Percentiles rank a stretch among this genome's conserved stretches.
These are phyloP conservation scores for Mucor plumbeus DNA, from an alignment of 371 early-diverging fungal genomes.

Conservation along the genomic window DNA sequence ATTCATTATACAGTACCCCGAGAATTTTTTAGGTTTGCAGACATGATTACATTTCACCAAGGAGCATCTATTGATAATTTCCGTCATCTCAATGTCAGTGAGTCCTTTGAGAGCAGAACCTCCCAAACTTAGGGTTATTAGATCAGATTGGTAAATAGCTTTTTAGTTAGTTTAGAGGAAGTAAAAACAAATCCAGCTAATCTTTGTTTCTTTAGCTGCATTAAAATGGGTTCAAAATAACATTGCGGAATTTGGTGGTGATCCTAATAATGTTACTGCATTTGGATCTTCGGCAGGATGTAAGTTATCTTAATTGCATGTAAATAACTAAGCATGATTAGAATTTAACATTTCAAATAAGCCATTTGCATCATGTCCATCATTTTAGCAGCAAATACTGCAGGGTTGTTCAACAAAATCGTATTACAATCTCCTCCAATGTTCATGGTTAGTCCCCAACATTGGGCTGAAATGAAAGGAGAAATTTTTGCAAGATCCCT, in stretches of 20 bases:
- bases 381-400: conserved; percentile 27
- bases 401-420: conserved; percentile 28
- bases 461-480: conserved; percentile 43
- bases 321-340: no score
- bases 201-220: conserved; percentile 17
- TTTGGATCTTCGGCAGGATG: conserved; percentile 50
- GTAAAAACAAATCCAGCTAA: background rate
- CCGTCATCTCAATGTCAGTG: background rate
- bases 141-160: conserved; percentile 41
- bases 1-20: background rate
- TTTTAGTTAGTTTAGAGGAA: background rate
- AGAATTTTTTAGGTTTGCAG: background rate
- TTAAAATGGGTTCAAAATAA: conserved; percentile 39
- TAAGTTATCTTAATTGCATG: conserved; percentile 1
- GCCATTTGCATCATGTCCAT: conserved; percentile 30
- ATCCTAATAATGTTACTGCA: conserved; percentile 39
- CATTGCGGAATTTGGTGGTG: conserved; percentile 38
- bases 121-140: conserved; percentile 36
- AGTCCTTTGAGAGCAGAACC: background rate
- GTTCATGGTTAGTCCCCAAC: conserved; percentile 34
- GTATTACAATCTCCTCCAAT: conserved; percentile 44
- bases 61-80: background rate
- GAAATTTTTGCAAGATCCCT: conserved; percentile 36
- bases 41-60: background rate
- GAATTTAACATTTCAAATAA: background rate